Evolutionary conservation across 345 rosid genomes (phyloP).

Genomic region (Pelargonium nanum): DNA sequence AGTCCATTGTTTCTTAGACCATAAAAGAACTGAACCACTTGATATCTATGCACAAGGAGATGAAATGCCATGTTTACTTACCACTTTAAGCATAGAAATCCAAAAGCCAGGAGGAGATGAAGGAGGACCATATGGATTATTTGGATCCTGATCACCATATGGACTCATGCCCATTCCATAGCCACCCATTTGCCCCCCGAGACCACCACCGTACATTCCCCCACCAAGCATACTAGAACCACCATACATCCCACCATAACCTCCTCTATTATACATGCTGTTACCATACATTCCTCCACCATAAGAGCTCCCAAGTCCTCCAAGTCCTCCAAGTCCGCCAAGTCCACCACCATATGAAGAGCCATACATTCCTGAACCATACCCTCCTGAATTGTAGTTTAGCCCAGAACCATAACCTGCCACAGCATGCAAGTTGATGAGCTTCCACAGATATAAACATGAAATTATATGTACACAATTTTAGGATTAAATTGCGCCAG

Average conservation of each 20-base stretch:
- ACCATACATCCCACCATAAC: conserved; percentile 70
- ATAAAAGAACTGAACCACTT: too few relatives aligned
- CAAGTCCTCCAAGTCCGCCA: background rate
- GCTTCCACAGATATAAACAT: background rate
- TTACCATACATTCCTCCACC: conserved; percentile 71
- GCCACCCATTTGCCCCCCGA: conserved; percentile 84
- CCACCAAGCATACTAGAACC: conserved; percentile 52
- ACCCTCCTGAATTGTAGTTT: conserved; percentile 49
- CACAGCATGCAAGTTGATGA: background rate
- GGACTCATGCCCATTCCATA: conserved; percentile 86
- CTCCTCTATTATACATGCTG: conserved; percentile 60
- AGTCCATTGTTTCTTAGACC: too few relatives aligned
- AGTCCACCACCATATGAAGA: conserved; percentile 17
- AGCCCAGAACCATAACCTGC: conserved; percentile 66
- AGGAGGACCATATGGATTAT: conserved; percentile 72
- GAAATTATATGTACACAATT: background rate
- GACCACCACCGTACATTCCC: conserved; percentile 37
- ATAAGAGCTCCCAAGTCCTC: background rate
- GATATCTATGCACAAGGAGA: background rate
- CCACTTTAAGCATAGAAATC: conserved; percentile 92
- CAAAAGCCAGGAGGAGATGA: conserved; percentile 95
- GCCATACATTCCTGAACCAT: conserved; percentile 58
- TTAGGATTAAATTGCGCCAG: background rate
- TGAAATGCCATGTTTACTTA: conserved; percentile 16
- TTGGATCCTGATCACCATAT: conserved; percentile 83